Evolutionary conservation across 1,284 basidiomycete species (phyloP).

Genomic region (Cutaneotrichosporon cavernicola): DNA sequence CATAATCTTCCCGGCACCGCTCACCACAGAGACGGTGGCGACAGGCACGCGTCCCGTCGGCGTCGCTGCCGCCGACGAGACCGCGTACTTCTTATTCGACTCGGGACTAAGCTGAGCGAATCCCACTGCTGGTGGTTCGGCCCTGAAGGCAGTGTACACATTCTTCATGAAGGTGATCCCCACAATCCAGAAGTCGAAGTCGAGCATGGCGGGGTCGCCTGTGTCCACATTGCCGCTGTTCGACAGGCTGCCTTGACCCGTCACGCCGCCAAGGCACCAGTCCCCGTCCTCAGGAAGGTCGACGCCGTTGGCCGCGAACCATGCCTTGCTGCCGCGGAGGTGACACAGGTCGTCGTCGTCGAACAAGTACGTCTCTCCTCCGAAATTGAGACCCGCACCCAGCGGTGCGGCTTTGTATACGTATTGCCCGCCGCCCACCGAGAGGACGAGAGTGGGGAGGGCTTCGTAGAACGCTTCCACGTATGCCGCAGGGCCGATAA

Average conservation of each 20-base stretch:
- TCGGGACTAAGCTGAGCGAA: too few relatives aligned
- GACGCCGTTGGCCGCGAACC: neutral
- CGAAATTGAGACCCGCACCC: slow-evolving; percentile 7
- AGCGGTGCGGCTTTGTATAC: neutral
- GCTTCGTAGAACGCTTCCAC: slow-evolving; percentile 27
- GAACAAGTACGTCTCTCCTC: slow-evolving; percentile 9
- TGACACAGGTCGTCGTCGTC: slow-evolving; percentile 10
- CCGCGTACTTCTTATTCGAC: too few relatives aligned
- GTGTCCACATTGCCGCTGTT: neutral
- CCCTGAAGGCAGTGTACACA: slow-evolving; percentile 3
- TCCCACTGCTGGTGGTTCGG: too few relatives aligned
- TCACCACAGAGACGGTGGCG: too few relatives aligned
- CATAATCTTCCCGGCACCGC: too few relatives aligned
- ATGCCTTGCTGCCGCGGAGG: neutral
- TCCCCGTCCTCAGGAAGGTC: neutral
- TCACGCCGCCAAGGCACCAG: neutral
- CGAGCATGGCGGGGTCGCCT: neutral
- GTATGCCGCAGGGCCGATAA: slow-evolving; percentile 22
- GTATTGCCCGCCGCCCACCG: neutral
- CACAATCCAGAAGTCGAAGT: slow-evolving; percentile 55
- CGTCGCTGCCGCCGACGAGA: too few relatives aligned
- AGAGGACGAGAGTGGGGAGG: slow-evolving; percentile 17
- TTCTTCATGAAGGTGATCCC: slow-evolving; percentile 65
- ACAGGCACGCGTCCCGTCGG: too few relatives aligned
- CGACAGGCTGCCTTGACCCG: neutral